These are phyloP conservation scores for Stentor roeselii DNA, from an alignment of 73 alveolate species.

Conservation along the genomic window DNA sequence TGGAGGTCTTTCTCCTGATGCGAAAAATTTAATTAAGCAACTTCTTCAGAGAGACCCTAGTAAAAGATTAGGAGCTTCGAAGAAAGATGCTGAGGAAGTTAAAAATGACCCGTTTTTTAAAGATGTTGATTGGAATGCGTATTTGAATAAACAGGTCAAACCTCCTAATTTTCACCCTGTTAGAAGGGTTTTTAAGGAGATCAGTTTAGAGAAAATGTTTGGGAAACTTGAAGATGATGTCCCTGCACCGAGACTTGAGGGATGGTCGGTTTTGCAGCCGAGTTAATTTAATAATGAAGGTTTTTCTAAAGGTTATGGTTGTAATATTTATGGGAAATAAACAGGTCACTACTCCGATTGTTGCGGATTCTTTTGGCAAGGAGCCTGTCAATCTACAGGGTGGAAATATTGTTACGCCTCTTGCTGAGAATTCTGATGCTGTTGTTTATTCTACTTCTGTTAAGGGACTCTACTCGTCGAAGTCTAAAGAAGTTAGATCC, in stretches of 20 bases:
- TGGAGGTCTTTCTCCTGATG: slow-evolving; percentile 63
- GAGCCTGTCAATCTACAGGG: background rate
- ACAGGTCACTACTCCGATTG: background rate
- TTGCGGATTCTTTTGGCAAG: background rate
- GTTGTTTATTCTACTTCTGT: background rate
- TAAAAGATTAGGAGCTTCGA: slow-evolving; percentile 73
- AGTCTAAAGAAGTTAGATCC: background rate
- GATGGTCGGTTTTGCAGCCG: slow-evolving; percentile 1
- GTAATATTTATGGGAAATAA: slow-evolving; percentile 6
- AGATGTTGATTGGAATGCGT: slow-evolving; percentile 73
- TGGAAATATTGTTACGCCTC: background rate
- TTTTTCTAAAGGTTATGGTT: too few relatives aligned
- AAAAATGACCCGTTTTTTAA: slow-evolving; percentile 77
- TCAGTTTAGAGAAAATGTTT: too few relatives aligned
- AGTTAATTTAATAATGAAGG: background rate
- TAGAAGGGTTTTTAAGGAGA: slow-evolving; percentile 6
- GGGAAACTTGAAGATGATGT: background rate
- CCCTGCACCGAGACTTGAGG: slow-evolving; percentile 6
- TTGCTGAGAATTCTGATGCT: slow-evolving; percentile 1
- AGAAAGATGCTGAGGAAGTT: slow-evolving; percentile 72
- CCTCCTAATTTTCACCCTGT: slow-evolving; percentile 40
- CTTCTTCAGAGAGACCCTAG: slow-evolving; percentile 68
- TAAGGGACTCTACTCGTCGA: background rate
- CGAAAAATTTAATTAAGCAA: slow-evolving; percentile 67
- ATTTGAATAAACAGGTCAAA: slow-evolving; percentile 36